phyloP scores from a whole-genome alignment of 2,329 filamentous ascomycete genomes.

The Zymoseptoria passerinii region DNA sequence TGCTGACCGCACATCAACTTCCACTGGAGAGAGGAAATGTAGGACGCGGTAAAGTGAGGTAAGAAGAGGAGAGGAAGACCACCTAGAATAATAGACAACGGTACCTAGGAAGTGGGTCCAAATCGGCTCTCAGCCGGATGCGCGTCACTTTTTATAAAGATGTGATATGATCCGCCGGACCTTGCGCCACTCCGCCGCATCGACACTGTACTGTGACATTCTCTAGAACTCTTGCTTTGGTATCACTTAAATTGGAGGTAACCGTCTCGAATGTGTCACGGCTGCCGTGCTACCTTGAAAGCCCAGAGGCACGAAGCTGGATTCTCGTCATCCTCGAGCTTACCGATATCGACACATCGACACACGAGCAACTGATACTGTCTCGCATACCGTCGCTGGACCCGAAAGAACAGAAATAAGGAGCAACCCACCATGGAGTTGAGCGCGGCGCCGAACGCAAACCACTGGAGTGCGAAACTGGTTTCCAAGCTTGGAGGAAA shows the following conservation, averaged over 20 bases:
- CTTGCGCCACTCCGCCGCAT: neutral
- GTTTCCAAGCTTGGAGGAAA: conserved; percentile 21
- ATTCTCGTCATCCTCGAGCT: neutral
- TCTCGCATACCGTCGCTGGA: neutral
- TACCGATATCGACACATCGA: neutral
- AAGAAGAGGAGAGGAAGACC: neutral
- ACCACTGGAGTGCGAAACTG: conserved; percentile 23
- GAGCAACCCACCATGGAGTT: conserved; percentile 20
- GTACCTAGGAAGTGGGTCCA: neutral
- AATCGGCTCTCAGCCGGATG: neutral
- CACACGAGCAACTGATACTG: neutral
- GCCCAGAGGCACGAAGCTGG: neutral
- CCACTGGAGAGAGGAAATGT: neutral
- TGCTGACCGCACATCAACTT: no score
- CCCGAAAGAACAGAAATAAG: neutral
- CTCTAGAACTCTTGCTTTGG: neutral
- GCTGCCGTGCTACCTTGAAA: neutral
- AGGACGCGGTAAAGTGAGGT: neutral
- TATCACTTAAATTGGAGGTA: neutral
- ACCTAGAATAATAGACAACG: neutral
- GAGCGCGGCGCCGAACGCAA: conserved; percentile 19
- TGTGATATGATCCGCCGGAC: neutral
- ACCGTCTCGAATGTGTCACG: neutral
- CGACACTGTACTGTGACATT: neutral
- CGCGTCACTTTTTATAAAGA: neutral